Conservation (phyloP, 2,329 filamentous ascomycete species). For the Neonectria hederae region DNA sequence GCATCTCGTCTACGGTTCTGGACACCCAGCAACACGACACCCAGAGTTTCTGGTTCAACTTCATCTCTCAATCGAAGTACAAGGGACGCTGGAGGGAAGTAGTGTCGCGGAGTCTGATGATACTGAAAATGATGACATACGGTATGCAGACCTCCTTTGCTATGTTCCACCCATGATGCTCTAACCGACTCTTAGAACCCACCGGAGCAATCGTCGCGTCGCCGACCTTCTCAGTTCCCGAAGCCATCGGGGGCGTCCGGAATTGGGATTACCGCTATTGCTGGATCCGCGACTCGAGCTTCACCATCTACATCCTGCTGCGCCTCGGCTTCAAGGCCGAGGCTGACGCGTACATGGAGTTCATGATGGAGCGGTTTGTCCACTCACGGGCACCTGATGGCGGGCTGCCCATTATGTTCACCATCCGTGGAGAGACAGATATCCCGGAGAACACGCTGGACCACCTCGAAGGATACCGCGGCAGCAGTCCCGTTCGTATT, state of each 20-base stretch:
- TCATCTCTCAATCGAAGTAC: conserved; percentile 76
- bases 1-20: conserved; percentile 67
- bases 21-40: conserved; percentile 74
- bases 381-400: conserved; percentile 68
- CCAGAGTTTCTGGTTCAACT: conserved; percentile 76
- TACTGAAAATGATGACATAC: conserved; percentile 80
- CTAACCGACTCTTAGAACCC: conserved; percentile 60
- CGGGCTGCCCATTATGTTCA: conserved; percentile 82
- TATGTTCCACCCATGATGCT: neutral
- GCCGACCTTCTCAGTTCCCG: conserved; percentile 80
- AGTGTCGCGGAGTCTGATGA: conserved; percentile 75
- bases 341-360: conserved; percentile 81
- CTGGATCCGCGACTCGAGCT: conserved; percentile 81
- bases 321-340: conserved; percentile 80
- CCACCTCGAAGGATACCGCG: conserved; percentile 77
- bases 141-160: conserved; percentile 36
- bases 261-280: conserved; percentile 81
- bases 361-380: conserved; percentile 76
- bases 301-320: conserved; percentile 81
- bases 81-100: conserved; percentile 78
- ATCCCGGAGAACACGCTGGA: conserved; percentile 75
- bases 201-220: conserved; percentile 81
- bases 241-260: conserved; percentile 73
- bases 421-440: conserved; percentile 77
- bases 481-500: conserved; percentile 77